phyloP scores from a whole-genome alignment of 768 basidiomycete species.

The Tylopilus cervinicoccineus region DNA sequence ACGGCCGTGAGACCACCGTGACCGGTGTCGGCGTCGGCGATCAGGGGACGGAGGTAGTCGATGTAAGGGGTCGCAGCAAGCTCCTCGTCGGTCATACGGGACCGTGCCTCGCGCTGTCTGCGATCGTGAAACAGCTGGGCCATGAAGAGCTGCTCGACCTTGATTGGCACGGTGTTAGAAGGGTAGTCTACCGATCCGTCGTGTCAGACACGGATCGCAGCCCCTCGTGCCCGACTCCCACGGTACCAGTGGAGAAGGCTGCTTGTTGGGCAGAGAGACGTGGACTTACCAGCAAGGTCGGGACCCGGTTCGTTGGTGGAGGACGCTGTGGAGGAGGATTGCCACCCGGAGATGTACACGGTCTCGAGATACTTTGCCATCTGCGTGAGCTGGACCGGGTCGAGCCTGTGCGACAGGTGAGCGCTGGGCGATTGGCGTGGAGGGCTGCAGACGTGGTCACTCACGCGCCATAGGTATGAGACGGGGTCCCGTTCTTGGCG shows the following conservation, averaged over 20 bases:
- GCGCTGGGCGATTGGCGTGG: slow-evolving; percentile 20
- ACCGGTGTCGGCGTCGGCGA: slow-evolving; percentile 98
- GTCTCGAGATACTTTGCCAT: slow-evolving; percentile 99
- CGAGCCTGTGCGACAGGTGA: slow-evolving; percentile 58
- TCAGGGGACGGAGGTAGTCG: slow-evolving; percentile 91
- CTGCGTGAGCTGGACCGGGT: slow-evolving; percentile 96
- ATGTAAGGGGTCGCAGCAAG: slow-evolving; percentile 65
- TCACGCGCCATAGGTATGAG: slow-evolving; percentile 98
- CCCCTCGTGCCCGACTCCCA: too few relatives aligned
- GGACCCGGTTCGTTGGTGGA: slow-evolving; percentile 96
- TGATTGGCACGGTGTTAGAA: slow-evolving; percentile 97
- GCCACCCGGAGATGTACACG: slow-evolving; percentile 97
- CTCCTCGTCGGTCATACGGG: slow-evolving; percentile 63
- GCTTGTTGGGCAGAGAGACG: background rate
- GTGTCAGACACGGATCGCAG: background rate
- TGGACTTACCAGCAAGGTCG: slow-evolving; percentile 81
- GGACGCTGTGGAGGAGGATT: slow-evolving; percentile 90
- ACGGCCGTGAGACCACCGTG: slow-evolving; percentile 97
- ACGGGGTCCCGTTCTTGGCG: slow-evolving; percentile 71
- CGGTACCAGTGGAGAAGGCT: too few relatives aligned
- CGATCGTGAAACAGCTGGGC: slow-evolving; percentile 99
- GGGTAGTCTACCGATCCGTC: slow-evolving; percentile 70
- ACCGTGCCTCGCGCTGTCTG: slow-evolving; percentile 85
- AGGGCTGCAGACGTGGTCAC: slow-evolving; percentile 22
- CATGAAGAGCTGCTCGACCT: slow-evolving; percentile 97